These are phyloP conservation scores for Pseudopithomyces chartarum DNA, from an alignment of 2,329 filamentous ascomycete species.

Conservation along the genomic window DNA sequence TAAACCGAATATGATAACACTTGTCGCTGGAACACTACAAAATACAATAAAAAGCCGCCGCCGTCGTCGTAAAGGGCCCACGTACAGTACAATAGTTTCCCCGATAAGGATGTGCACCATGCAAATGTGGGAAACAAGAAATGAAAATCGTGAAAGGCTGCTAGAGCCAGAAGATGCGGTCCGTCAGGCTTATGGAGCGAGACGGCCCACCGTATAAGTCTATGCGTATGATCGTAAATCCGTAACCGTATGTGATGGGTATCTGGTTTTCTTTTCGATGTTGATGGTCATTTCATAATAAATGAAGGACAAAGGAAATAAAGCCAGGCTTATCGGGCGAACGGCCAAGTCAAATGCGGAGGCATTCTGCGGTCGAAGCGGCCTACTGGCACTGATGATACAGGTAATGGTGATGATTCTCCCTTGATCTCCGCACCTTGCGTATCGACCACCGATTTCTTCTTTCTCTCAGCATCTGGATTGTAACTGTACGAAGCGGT, in stretches of 20 bases:
- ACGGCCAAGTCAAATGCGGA: conserved; percentile 12
- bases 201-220: conserved; percentile 11
- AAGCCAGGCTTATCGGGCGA: conserved; percentile 17
- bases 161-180: conserved; percentile 1
- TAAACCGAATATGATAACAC: conserved; percentile 3
- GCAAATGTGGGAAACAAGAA: background rate
- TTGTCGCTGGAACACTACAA: background rate
- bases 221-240: conserved; percentile 16
- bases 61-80: background rate
- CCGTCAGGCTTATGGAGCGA: conserved; percentile 2
- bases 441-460: conserved; percentile 24
- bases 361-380: conserved; percentile 36
- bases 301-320: conserved; percentile 9
- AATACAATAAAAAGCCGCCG: background rate
- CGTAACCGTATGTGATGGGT: conserved; percentile 11
- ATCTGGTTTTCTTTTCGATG: conserved; percentile 10
- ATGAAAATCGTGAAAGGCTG: conserved; percentile 10
- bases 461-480: conserved; percentile 39
- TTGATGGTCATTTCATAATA: background rate
- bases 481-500: conserved; percentile 46
- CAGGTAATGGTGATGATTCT: conserved; percentile 20
- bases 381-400: conserved; percentile 31
- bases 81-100: background rate
- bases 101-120: background rate
- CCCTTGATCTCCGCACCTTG: conserved; percentile 11